phyloP scores from a whole-genome alignment of 345 rosid genomes.

The Linum lewisii region DNA sequence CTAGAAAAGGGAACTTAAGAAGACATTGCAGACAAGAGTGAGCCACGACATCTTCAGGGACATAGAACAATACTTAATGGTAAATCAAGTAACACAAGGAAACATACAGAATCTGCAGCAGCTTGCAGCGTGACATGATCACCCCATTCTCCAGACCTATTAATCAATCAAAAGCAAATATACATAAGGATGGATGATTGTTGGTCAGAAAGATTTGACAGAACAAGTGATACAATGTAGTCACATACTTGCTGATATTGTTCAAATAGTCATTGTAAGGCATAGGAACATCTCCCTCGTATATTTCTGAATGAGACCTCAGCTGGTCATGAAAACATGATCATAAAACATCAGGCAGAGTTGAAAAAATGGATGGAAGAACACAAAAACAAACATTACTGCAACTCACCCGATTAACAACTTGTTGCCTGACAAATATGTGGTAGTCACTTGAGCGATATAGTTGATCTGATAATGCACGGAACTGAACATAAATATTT shows the following conservation, averaged over 20 bases:
- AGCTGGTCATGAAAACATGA: conserved; percentile 31
- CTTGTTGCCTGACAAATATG: conserved; percentile 56
- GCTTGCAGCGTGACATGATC: conserved; percentile 70
- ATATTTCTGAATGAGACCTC: conserved; percentile 29
- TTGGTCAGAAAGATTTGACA: not conserved
- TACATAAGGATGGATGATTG: not conserved
- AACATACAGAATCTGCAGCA: conserved; percentile 53
- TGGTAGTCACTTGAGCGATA: conserved; percentile 73
- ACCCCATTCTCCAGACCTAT: conserved; percentile 61
- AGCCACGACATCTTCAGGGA: not conserved
- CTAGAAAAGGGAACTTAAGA: not conserved
- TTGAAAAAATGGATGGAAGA: not conserved
- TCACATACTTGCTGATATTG: conserved; percentile 42
- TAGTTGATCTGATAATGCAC: conserved; percentile 81
- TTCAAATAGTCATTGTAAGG: conserved; percentile 44
- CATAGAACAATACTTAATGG: not conserved
- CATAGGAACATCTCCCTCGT: conserved; percentile 52
- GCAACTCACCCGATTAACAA: conserved; percentile 54
- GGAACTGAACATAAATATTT: conserved; percentile 50
- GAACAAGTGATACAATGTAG: not conserved
- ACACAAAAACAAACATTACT: not conserved
- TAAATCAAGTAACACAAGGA: not conserved
- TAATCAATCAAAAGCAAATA: not conserved
- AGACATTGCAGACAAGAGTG: too few relatives aligned
- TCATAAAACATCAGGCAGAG: not conserved